Conservation (phyloP, 176 grass and related monocot species). For the Saccharum spontaneum region DNA sequence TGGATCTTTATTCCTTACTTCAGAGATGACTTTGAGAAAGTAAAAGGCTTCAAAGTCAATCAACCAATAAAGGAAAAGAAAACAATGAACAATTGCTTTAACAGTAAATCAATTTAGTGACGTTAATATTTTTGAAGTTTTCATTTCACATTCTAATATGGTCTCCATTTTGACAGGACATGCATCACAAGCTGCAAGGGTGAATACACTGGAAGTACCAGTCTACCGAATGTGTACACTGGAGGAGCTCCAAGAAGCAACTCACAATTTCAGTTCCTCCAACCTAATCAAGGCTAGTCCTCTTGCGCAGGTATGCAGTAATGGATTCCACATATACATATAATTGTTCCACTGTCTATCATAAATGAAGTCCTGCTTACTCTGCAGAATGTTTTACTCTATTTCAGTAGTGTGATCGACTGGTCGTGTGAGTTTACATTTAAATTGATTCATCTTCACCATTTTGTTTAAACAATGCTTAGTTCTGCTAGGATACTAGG, state of each 20-base stretch:
- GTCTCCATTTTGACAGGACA: constrained; percentile 49
- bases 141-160: not conserved
- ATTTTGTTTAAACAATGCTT: not conserved
- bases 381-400: not conserved
- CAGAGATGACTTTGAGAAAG: constrained; percentile 34
- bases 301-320: constrained; percentile 59
- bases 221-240: constrained; percentile 47
- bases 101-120: not conserved
- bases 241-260: constrained; percentile 88
- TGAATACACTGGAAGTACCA: constrained; percentile 60
- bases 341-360: not conserved
- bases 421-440: constrained; percentile 13
- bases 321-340: not conserved
- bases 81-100: not conserved
- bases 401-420: not conserved
- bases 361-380: not conserved
- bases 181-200: constrained; percentile 57
- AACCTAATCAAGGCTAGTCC: constrained; percentile 58
- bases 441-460: not conserved
- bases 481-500: not conserved
- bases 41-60: constrained; percentile 39
- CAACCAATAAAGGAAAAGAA: constrained; percentile 2
- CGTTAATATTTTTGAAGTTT: not conserved
- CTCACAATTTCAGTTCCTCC: constrained; percentile 54
- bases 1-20: constrained; percentile 38